Conservation (phyloP, 306 rosid genomes). For the Lotus japonicus region DNA sequence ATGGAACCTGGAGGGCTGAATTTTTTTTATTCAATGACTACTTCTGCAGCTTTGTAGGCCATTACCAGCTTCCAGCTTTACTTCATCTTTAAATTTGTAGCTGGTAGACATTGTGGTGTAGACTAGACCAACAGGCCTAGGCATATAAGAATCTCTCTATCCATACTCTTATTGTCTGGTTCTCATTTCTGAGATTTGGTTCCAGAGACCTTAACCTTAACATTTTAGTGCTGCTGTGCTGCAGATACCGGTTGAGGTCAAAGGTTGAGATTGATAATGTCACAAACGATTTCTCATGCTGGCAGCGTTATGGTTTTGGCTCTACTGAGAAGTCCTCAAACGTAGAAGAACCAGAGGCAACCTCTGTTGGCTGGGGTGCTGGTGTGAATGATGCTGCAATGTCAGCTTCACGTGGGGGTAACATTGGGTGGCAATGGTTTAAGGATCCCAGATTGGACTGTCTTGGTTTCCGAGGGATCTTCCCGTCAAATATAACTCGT, state of each 20-base stretch:
- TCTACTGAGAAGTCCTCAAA: constrained; percentile 33
- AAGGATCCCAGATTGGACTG: constrained; percentile 75
- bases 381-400: constrained; percentile 44
- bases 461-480: constrained; percentile 92
- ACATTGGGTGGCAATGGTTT: constrained; percentile 82
- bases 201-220: too few species aligned
- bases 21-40: too few species aligned
- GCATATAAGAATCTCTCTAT: too few species aligned
- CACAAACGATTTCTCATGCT: constrained; percentile 59
- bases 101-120: too few species aligned
- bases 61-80: too few species aligned
- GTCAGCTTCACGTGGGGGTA: constrained; percentile 54
- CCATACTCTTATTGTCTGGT: too few species aligned
- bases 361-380: constrained; percentile 87
- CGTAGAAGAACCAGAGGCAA: constrained; percentile 72
- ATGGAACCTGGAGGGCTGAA: too few species aligned
- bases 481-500: constrained; percentile 66
- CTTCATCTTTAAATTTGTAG: too few species aligned
- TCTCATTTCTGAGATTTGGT: too few species aligned
- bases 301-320: constrained; percentile 74
- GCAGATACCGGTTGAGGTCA: constrained; percentile 86
- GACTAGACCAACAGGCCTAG: too few species aligned
- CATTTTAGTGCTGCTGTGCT: constrained; percentile 21
- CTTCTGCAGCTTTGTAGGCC: too few species aligned
- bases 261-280: constrained; percentile 92